phyloP scores from a whole-genome alignment of 805 yeast genomes.

The Wickerhamomyces chaumierensis region DNA sequence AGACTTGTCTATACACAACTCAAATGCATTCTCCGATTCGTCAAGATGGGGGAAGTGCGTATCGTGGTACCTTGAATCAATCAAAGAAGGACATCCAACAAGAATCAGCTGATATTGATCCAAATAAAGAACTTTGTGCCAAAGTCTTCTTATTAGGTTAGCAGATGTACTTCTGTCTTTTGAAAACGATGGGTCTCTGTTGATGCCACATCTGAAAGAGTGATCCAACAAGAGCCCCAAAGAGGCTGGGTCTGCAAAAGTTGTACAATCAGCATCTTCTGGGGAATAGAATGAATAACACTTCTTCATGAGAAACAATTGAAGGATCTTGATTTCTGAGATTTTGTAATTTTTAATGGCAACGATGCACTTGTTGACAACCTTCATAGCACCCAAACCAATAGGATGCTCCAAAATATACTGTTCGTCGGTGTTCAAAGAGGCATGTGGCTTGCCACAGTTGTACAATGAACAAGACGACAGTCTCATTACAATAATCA shows the following conservation, averaged over 20 bases:
- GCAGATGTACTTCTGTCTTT: conserved; percentile 2
- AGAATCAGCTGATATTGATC: conserved; percentile 14
- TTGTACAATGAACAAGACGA: conserved; percentile 13
- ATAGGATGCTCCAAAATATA: conserved; percentile 14
- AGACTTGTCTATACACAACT: conserved; percentile 11
- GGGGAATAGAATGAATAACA: conserved; percentile 12
- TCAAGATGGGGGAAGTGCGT: conserved; percentile 17
- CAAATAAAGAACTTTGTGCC: conserved; percentile 13
- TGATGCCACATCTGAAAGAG: conserved; percentile 13
- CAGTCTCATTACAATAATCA: conserved; percentile 15
- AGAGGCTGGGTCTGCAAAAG: conserved; percentile 7
- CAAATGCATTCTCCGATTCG: conserved; percentile 12
- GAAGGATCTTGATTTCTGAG: conserved; percentile 10
- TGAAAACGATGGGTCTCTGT: conserved; percentile 12
- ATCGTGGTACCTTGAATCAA: conserved; percentile 12
- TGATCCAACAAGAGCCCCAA: conserved; percentile 14
- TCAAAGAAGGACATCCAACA: conserved; percentile 15
- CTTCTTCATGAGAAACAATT: conserved; percentile 9
- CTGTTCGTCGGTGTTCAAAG: conserved; percentile 4
- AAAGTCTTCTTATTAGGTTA: conserved; percentile 15
- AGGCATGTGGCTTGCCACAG: conserved; percentile 7
- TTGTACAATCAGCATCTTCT: conserved; percentile 16
- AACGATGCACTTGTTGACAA: conserved; percentile 6
- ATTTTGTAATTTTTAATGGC: conserved; percentile 10
- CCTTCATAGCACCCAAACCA: conserved; percentile 2